Evolutionary conservation across 208 protist genomes (phyloP).

Genomic region (Porcisia deanei): DNA sequence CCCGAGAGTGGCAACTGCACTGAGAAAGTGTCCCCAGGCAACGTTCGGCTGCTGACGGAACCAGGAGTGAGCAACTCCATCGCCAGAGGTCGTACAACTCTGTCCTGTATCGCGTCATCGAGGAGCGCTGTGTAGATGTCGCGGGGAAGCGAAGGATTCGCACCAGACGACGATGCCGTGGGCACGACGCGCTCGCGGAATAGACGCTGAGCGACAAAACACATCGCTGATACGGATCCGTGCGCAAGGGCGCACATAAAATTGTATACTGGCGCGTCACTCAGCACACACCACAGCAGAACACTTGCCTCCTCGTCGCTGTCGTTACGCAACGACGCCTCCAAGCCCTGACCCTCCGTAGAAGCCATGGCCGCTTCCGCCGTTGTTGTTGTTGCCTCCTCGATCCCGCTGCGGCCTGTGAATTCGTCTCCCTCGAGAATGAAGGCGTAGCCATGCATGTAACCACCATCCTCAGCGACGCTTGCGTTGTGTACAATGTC

Average conservation of each 20-base stretch:
- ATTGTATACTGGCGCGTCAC: constrained; percentile 50
- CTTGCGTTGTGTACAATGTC: constrained; percentile 28
- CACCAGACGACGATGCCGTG: neutral
- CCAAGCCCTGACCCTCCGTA: constrained; percentile 1
- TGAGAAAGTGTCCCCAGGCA: constrained; percentile 33
- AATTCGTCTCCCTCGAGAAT: constrained; percentile 33
- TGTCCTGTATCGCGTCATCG: constrained; percentile 16
- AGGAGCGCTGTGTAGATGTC: constrained; percentile 16
- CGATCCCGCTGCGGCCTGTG: constrained; percentile 2
- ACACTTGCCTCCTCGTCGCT: constrained; percentile 26
- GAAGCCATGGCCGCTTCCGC: neutral
- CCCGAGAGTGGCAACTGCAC: constrained; percentile 22
- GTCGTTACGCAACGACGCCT: neutral
- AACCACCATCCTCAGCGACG: constrained; percentile 18
- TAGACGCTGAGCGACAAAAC: constrained; percentile 21
- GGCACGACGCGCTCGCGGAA: constrained; percentile 8
- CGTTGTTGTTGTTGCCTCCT: neutral
- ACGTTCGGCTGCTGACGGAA: constrained; percentile 20
- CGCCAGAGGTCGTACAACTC: constrained; percentile 33
- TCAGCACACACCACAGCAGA: constrained; percentile 51
- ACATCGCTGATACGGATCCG: constrained; percentile 39
- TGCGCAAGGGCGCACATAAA: constrained; percentile 52
- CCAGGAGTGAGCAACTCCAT: constrained; percentile 25
- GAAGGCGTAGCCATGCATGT: constrained; percentile 56
- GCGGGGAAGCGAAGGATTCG: neutral